Conservation (phyloP, 2,329 filamentous ascomycete species). For the Phyllosticta paracitricarpa region DNA sequence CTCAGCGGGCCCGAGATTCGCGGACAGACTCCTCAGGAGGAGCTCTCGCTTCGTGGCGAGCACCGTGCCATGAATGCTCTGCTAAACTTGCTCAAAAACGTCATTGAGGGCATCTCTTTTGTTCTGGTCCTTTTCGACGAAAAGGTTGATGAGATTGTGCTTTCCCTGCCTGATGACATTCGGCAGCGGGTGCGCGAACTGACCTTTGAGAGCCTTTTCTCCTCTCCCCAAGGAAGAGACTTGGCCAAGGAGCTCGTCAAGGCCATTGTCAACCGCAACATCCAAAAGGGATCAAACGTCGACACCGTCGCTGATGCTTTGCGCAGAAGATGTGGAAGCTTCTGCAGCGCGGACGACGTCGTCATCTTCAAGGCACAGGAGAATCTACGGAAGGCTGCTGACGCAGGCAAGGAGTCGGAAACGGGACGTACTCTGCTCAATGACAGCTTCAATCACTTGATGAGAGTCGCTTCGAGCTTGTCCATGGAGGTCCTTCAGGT, state of each 20-base stretch:
- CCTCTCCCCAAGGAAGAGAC: constrained; percentile 67
- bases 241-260: constrained; percentile 92
- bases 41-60: constrained; percentile 85
- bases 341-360: constrained; percentile 95
- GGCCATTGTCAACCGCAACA: constrained; percentile 95
- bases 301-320: constrained; percentile 96
- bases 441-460: constrained; percentile 80
- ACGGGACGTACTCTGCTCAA: constrained; percentile 69
- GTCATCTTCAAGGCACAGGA: constrained; percentile 98
- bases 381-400: constrained; percentile 77
- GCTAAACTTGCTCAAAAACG: constrained; percentile 74
- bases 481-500: constrained; percentile 69
- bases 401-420: constrained; percentile 66
- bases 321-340: constrained; percentile 83
- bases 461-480: constrained; percentile 76
- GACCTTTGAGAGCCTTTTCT: constrained; percentile 83
- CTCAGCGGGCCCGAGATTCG: constrained; percentile 78
- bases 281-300: constrained; percentile 91
- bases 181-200: constrained; percentile 63
- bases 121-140: constrained; percentile 93
- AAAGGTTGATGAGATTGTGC: constrained; percentile 77
- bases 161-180: constrained; percentile 59
- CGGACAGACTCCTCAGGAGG: constrained; percentile 74
- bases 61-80: constrained; percentile 85
- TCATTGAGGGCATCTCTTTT: constrained; percentile 94